Conservation (phyloP, 2,329 filamentous ascomycete genomes). For the Colletotrichum lentis region DNA sequence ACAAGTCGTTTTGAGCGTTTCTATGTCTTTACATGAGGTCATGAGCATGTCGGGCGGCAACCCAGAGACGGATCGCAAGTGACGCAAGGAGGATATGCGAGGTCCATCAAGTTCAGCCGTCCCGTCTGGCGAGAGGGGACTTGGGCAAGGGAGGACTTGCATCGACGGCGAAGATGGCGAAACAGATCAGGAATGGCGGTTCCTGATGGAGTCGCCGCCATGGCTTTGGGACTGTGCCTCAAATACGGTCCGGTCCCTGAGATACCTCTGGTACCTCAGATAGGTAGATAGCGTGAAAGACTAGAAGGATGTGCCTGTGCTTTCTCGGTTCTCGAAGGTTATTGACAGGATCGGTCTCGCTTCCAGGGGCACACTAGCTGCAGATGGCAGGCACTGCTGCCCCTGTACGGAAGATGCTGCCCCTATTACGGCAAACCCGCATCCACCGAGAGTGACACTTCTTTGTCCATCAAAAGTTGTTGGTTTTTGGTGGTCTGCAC, state of each 20-base stretch:
- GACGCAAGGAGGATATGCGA: conserved; percentile 13
- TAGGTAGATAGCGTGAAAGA: background rate
- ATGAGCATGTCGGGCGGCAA: background rate
- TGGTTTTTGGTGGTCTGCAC: background rate
- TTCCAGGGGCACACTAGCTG: background rate
- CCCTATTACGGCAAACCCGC: background rate
- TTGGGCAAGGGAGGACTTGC: background rate
- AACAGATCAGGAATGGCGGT: conserved; percentile 20
- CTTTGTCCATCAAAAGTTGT: conserved; percentile 20
- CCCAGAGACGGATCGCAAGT: background rate
- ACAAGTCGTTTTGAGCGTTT: background rate
- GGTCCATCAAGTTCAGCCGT: conserved; percentile 1
- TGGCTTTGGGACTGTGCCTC: conserved; percentile 9
- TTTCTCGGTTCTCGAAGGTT: conserved; percentile 11
- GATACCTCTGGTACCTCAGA: background rate
- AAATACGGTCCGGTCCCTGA: background rate
- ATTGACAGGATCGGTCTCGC: conserved; percentile 1
- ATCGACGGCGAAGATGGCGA: background rate
- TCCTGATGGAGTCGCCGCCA: conserved; percentile 9
- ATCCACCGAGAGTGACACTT: background rate
- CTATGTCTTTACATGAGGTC: background rate
- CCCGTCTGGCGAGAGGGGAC: background rate
- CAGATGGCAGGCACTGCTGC: background rate
- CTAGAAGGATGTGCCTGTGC: conserved; percentile 14
- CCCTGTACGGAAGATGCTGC: background rate